Base-by-base conservation (phyloP, 2,329 filamentous ascomycete genomes). In the Penicillium rolfsii region DNA sequence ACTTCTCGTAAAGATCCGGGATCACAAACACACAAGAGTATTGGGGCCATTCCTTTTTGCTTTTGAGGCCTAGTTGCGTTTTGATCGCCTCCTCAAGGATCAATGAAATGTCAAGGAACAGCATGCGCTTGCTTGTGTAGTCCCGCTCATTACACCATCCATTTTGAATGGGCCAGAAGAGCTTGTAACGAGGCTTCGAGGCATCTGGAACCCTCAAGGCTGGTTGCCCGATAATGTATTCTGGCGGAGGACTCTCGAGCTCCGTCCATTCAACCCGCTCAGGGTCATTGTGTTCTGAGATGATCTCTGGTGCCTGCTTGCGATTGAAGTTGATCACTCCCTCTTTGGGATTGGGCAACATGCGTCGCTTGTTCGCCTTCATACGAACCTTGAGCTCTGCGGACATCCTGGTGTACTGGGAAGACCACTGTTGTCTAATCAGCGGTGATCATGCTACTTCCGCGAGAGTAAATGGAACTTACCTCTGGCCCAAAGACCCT, bases 1-100 rank as follows among this genome's bases (percentile, higher is more conserved):
- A 87, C 76, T 96, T 96, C 79, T 99, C 95, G 78, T 98, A 99
- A 9, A 99, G 83, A 74, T 99, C 95, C 0, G 95, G 95, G 50
- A 99, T 96, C 64, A 99, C 89, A 71, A 98, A 92, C n/a, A 97
- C 93, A 69, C 93, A 97, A 70, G 91, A 95, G 77, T 97, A 98
- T 74, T 96, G 91, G 57, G 85, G 85, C 88, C 93, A 96, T 55
- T 94, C 88, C 69, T 89, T 90, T 70, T 90, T 90, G 64, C 87
- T 88, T 30, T 84, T 88, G 45, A 97, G 77, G 0, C 90, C 91
- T 8, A 98, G 83, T 71, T 98, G 92, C n/a, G 86, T 87, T 65
- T 89, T 89, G 70, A 99, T 89, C 1, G 93, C 91, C 65, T 93
- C 89, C 72, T 97, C 92, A 12, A 98, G 79, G 35, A 98, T 89